These are phyloP conservation scores for Termitomyces heimii DNA, from an alignment of 768 basidiomycete species.

Conservation along the genomic window DNA sequence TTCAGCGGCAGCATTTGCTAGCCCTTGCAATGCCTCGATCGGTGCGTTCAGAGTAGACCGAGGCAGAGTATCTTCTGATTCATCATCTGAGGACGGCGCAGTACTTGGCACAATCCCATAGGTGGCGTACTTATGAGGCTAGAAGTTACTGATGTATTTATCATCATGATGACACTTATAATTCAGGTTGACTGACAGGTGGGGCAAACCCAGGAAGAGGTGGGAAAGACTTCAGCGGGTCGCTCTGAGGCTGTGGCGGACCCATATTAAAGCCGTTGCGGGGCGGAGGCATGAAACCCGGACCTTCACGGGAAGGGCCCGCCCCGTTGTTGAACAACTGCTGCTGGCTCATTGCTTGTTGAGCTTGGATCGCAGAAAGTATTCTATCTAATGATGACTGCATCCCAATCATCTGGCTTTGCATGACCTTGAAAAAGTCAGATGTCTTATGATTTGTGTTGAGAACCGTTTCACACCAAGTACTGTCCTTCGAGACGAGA, in stretches of 20 bases:
- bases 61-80: constrained; percentile 85
- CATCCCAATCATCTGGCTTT: constrained; percentile 94
- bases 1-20: constrained; percentile 94
- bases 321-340: constrained; percentile 27
- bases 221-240: constrained; percentile 53
- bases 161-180: constrained; percentile 2
- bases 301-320: constrained; percentile 23
- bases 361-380: constrained; percentile 55
- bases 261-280: constrained; percentile 35
- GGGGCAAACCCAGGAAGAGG: constrained; percentile 90
- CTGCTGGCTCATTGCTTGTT: constrained; percentile 29
- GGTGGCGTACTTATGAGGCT: constrained; percentile 88
- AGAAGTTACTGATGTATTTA: constrained; percentile 10
- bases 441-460: neutral
- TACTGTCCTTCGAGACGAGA: constrained; percentile 85
- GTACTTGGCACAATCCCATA: constrained; percentile 88
- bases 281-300: constrained; percentile 27
- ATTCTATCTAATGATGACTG: constrained; percentile 86
- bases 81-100: constrained; percentile 83
- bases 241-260: constrained; percentile 25
- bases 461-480: constrained; percentile 41
- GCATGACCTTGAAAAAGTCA: constrained; percentile 58
- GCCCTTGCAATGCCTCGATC: constrained; percentile 88
- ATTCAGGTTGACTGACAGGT: constrained; percentile 47
- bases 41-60: constrained; percentile 84